Conservation (phyloP, 2,329 filamentous ascomycete species). For the Zymoseptoria passerinii region DNA sequence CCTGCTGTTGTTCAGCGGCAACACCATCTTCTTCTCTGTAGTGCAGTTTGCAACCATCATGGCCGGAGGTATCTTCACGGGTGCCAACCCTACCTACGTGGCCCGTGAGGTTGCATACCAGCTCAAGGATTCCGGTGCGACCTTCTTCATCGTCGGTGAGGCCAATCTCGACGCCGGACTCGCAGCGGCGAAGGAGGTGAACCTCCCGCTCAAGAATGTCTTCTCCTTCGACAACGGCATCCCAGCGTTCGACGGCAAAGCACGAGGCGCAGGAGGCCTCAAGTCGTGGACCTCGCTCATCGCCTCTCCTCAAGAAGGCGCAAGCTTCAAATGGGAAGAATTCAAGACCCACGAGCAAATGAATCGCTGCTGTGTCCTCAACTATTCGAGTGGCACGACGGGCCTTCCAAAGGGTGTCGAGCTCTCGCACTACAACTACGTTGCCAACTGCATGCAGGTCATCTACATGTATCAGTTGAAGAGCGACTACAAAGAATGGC, state of each 20-base stretch:
- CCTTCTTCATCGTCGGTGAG: constrained; percentile 57
- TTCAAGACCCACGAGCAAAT: constrained; percentile 42
- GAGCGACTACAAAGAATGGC: constrained; percentile 42
- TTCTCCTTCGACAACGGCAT: constrained; percentile 56
- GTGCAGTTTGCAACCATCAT: constrained; percentile 66
- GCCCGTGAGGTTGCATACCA: constrained; percentile 67
- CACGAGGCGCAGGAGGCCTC: constrained; percentile 1
- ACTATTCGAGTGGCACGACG: constrained; percentile 73
- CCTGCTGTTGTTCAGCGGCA: constrained; percentile 64
- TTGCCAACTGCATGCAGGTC: constrained; percentile 60
- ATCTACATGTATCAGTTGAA: constrained; percentile 41
- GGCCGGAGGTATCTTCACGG: constrained; percentile 70
- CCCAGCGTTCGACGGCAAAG: neutral
- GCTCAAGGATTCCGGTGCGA: constrained; percentile 60
- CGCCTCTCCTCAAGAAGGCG: constrained; percentile 43
- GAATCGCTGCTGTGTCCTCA: constrained; percentile 56
- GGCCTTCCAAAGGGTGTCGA: constrained; percentile 78
- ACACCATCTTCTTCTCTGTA: constrained; percentile 63
- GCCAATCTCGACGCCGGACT: constrained; percentile 51
- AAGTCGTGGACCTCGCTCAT: constrained; percentile 58
- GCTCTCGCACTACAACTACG: constrained; percentile 69
- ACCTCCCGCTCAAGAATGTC: constrained; percentile 47
- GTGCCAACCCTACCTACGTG: constrained; percentile 63
- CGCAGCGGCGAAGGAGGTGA: constrained; percentile 54
- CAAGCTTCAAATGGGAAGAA: constrained; percentile 56